Percentiles rank a stretch among this genome's conserved stretches.
Evolutionary conservation across 345 rosid species (phyloP).

Genomic region (Citrus sinensis): DNA sequence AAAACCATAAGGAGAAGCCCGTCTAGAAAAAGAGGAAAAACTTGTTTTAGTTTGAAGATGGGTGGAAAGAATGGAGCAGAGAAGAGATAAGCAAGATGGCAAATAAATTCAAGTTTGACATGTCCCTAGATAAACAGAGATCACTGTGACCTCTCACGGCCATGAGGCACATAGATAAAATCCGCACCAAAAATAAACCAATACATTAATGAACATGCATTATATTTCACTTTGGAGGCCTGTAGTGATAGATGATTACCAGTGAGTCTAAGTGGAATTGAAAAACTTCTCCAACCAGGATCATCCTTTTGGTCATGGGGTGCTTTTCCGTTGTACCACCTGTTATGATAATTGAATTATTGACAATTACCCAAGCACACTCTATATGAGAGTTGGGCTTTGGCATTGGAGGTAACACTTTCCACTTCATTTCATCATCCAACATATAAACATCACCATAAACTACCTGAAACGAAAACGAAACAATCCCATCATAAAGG

Average conservation of each 20-base stretch:
- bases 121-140: background rate
- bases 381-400: conserved; percentile 85
- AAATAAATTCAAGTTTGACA: background rate
- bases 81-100: background rate
- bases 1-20: background rate
- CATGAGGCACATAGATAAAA: background rate
- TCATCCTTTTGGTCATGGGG: conserved; percentile 72
- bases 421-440: conserved; percentile 74
- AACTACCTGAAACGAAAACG: conserved; percentile 45
- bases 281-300: conserved; percentile 78
- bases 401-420: conserved; percentile 64
- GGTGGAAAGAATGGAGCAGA: background rate
- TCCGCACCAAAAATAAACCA: background rate
- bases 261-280: conserved; percentile 54
- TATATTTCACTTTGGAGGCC: background rate
- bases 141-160: background rate
- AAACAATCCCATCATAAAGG: background rate
- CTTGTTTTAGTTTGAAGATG: background rate
- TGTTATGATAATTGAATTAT: conserved; percentile 65
- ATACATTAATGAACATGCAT: background rate
- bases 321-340: conserved; percentile 90
- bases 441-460: conserved; percentile 81
- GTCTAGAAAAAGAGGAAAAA: background rate
- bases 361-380: conserved; percentile 68
- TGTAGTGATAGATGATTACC: conserved; percentile 27